Conservation (phyloP, 2,329 filamentous ascomycete species). For the Fusarium musae region DNA sequence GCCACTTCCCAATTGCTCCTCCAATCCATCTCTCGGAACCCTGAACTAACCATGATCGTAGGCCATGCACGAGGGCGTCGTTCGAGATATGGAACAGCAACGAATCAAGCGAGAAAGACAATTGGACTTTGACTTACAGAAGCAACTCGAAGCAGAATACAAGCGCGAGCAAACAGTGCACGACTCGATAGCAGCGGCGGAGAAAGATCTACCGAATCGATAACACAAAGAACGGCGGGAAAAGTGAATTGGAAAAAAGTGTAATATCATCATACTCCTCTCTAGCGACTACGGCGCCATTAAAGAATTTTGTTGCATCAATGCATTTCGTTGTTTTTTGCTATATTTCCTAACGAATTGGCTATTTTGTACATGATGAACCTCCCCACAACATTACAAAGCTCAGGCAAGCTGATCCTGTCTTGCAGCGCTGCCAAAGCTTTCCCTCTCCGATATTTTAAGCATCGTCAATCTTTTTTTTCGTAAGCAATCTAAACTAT, state of each 20-base stretch:
- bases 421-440: conserved; percentile 9
- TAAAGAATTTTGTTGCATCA: conserved; percentile 25
- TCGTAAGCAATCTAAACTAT: conserved; percentile 52
- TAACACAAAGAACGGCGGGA: conserved; percentile 12
- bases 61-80: conserved; percentile 96
- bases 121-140: conserved; percentile 94
- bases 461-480: conserved; percentile 19
- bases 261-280: conserved; percentile 29
- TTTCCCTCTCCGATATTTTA: conserved; percentile 15
- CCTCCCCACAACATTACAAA: conserved; percentile 39
- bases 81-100: conserved; percentile 95
- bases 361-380: conserved; percentile 35
- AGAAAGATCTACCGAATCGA: conserved; percentile 41
- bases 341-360: conserved; percentile 32
- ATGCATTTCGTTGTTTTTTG: conserved; percentile 39
- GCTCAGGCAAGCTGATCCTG: conserved; percentile 23
- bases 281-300: conserved; percentile 8
- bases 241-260: background rate
- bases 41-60: conserved; percentile 49
- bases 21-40: background rate
- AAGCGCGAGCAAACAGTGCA: conserved; percentile 86
- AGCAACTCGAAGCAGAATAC: conserved; percentile 86
- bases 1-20: background rate
- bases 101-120: conserved; percentile 89
- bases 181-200: conserved; percentile 46